phyloP scores from a whole-genome alignment of 768 basidiomycete genomes.

The Kwoniella dendrophila region DNA sequence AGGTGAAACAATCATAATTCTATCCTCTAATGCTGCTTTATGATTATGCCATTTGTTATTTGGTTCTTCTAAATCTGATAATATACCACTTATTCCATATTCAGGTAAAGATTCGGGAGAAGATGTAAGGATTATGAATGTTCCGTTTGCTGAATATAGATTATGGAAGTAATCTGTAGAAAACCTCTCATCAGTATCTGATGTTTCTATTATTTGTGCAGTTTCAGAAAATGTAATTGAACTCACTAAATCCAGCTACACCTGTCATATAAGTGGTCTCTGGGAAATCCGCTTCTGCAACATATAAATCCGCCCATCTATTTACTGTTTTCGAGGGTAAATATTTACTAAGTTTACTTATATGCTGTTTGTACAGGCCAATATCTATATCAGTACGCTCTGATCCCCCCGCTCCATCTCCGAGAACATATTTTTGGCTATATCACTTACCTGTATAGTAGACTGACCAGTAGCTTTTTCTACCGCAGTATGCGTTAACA shows the following conservation, averaged over 20 bases:
- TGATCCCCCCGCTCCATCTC: too few species aligned
- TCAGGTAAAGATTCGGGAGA: constrained; percentile 6
- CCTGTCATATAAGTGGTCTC: constrained; percentile 21
- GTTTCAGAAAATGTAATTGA: background rate
- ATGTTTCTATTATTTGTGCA: background rate
- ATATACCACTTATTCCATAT: constrained; percentile 10
- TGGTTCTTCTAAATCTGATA: constrained; percentile 9
- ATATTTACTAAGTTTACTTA: constrained; percentile 5
- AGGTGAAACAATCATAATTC: constrained; percentile 23
- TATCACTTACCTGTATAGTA: background rate
- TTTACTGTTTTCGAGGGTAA: constrained; percentile 6
- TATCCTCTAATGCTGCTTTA: constrained; percentile 14
- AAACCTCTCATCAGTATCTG: background rate
- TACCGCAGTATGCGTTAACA: constrained; percentile 4
- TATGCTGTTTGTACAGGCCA: background rate
- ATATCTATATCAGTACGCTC: background rate
- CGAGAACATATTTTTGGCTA: background rate
- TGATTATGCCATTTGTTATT: constrained; percentile 12
- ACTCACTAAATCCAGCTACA: constrained; percentile 27
- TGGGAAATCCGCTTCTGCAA: constrained; percentile 13
- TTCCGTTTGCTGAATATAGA: constrained; percentile 28
- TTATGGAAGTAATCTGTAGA: constrained; percentile 28
- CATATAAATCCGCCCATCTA: constrained; percentile 16
- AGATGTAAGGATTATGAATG: constrained; percentile 25
- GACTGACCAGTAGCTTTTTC: constrained; percentile 6